Evolutionary conservation across 805 yeast genomes (phyloP), one percentile per base, ranked within the genome.

Genomic region (Starmerella bombi): DNA sequence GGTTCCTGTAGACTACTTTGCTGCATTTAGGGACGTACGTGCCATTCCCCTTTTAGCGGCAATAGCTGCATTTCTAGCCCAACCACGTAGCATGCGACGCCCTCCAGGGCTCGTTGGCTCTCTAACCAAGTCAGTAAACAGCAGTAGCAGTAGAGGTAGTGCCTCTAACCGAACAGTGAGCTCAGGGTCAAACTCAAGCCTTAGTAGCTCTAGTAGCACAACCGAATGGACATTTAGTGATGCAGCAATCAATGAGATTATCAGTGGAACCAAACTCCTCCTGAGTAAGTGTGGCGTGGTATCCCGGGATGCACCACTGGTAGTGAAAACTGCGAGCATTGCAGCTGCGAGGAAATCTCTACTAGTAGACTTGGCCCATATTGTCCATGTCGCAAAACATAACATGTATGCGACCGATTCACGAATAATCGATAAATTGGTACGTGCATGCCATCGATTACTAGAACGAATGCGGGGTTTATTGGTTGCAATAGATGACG

Each of bases 1-100:
- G 69, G 54, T 65, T 25, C 68, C 69, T 16, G 53, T 61, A 28
- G 63, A 62, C 51, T 64, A 60, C 47, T 64, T 64, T 46, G 50
- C 53, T 30, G 59, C 64, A 5, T 61, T 56, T 47, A 52, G 54
- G 21, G 64, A 62, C 38, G 48, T 55, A 21, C 54, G 53, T 32
- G 57, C 59, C 9, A 53, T 59, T n/a, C 62, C 64, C 5, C 52
- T 64, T 28, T 54, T 64, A 16, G 50, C 58, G 5, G 61, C 65
- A 1, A 51, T 55, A 3, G 58, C 63, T 15, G 53, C 51, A 36
- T 60, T 61, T 39, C 53, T 61, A 9, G 44, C 56, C 16, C 48
- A 52, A 16, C 65, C 67, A 10, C 57, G 53, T 39, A 47, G 55
- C 27, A 50, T 53, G 43, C 44, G 46, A n/a, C 34, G 50, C 14